Conservation (phyloP, 345 rosid genomes). For the Sonneratia alba region DNA sequence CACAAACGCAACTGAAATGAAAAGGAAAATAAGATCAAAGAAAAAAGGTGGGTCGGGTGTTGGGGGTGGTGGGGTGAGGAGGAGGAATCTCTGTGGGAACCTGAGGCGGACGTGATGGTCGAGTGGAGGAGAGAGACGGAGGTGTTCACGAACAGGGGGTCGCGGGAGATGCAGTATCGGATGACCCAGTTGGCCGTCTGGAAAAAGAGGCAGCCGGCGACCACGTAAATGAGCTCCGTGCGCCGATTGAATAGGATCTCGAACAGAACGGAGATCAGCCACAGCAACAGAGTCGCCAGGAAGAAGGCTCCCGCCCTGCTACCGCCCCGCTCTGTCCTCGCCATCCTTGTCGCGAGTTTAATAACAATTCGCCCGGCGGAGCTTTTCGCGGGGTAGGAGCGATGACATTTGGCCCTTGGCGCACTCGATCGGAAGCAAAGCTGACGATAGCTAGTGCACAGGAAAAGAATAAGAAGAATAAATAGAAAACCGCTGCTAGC, state of each 20-base stretch:
- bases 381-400: not conserved
- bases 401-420: not conserved
- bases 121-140: constrained; percentile 88
- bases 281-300: constrained; percentile 73
- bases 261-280: constrained; percentile 70
- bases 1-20: not conserved
- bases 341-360: constrained; percentile 13
- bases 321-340: constrained; percentile 17
- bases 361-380: not conserved
- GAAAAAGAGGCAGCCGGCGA: constrained; percentile 50
- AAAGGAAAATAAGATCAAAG: not conserved
- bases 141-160: constrained; percentile 81
- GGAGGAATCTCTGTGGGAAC: constrained; percentile 15
- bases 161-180: constrained; percentile 53
- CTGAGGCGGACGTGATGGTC: constrained; percentile 63
- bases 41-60: too few species aligned
- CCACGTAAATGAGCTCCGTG: constrained; percentile 38
- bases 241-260: constrained; percentile 60
- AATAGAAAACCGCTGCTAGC: not conserved
- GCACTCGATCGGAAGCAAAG: not conserved
- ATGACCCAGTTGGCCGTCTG: constrained; percentile 59
- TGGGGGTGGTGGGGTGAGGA: not conserved
- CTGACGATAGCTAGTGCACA: not conserved
- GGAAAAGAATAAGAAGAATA: not conserved
- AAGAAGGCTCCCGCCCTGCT: constrained; percentile 50